phyloP scores from a whole-genome alignment of 108 stramenopile species.

The Pseudonitzschia pungens region DNA sequence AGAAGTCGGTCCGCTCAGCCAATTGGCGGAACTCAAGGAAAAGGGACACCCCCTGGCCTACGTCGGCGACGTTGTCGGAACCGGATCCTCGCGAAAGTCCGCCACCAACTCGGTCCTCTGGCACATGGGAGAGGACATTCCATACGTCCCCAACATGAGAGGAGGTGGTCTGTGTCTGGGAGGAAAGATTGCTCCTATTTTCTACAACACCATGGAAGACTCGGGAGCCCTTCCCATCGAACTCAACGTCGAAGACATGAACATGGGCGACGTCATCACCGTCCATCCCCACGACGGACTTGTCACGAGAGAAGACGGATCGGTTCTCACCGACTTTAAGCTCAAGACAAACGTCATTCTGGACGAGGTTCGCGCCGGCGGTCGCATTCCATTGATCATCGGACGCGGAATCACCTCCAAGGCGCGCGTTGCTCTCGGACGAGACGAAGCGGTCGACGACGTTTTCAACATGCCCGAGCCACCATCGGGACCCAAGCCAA shows the following conservation, averaged over 20 bases:
- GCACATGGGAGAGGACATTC: conserved; percentile 95
- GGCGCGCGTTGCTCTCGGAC: conserved; percentile 83
- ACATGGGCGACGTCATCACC: conserved; percentile 95
- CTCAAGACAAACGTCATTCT: conserved; percentile 90
- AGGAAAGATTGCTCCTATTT: conserved; percentile 95
- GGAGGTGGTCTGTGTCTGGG: conserved; percentile 91
- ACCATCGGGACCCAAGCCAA: conserved; percentile 58
- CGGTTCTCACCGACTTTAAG: conserved; percentile 80
- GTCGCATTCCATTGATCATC: conserved; percentile 95
- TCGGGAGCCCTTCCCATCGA: conserved; percentile 95
- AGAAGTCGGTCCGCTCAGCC: conserved; percentile 77
- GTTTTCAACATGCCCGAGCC: conserved; percentile 75
- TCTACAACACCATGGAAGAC: conserved; percentile 98
- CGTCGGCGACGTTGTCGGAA: conserved; percentile 97
- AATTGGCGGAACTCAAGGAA: conserved; percentile 76
- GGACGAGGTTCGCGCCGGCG: conserved; percentile 95
- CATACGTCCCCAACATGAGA: conserved; percentile 91
- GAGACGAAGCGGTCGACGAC: conserved; percentile 67
- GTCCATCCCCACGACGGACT: conserved; percentile 88
- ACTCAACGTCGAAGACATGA: conserved; percentile 79
- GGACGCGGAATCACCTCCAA: conserved; percentile 89
- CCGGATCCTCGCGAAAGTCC: conserved; percentile 89
- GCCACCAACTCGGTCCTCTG: conserved; percentile 95
- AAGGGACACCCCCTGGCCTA: conserved; percentile 91
- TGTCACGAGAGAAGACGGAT: conserved; percentile 79